Evolutionary conservation across 1,139 yeast species (phyloP).

Genomic region (Geotrichum histeridarum): DNA sequence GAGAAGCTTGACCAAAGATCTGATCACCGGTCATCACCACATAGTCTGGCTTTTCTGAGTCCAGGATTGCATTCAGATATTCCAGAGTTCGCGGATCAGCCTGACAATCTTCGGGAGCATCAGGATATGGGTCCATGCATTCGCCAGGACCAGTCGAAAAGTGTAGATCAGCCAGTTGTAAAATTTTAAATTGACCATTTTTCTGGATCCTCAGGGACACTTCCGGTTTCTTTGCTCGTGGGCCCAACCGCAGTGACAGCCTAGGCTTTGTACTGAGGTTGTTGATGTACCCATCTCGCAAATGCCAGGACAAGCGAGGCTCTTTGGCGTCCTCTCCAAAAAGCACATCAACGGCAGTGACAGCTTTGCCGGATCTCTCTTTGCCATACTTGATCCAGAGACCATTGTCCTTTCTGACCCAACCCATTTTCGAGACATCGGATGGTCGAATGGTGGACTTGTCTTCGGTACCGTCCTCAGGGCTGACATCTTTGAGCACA

Average conservation of each 20-base stretch:
- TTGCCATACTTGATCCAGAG: conserved; percentile 50
- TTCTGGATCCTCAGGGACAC: conserved; percentile 38
- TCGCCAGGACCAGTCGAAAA: conserved; percentile 70
- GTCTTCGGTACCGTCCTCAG: conserved; percentile 16
- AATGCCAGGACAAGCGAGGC: conserved; percentile 68
- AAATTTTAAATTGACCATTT: conserved; percentile 58
- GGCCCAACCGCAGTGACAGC: conserved; percentile 38
- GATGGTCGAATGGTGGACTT: conserved; percentile 4
- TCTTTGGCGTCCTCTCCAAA: conserved; percentile 72
- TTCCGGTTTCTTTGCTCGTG: conserved; percentile 31
- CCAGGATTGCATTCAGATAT: conserved; percentile 61
- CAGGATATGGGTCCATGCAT: conserved; percentile 67
- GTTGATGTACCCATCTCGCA: conserved; percentile 38
- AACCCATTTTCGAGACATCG: conserved; percentile 31
- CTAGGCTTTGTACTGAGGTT: conserved; percentile 29
- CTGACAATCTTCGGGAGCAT: conserved; percentile 44
- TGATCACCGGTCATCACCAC: conserved; percentile 88
- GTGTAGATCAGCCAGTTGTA: conserved; percentile 85
- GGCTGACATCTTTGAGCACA: conserved; percentile 24
- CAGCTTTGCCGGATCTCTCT: conserved; percentile 37
- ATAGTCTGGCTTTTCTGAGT: conserved; percentile 69
- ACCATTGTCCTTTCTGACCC: conserved; percentile 41
- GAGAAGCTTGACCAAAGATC: conserved; percentile 61
- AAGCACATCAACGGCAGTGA: conserved; percentile 52
- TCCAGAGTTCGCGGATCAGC: conserved; percentile 69